These are phyloP conservation scores for Helichrysum umbraculigerum DNA, from an alignment of 129 eudicot species.

Conservation along the genomic window DNA sequence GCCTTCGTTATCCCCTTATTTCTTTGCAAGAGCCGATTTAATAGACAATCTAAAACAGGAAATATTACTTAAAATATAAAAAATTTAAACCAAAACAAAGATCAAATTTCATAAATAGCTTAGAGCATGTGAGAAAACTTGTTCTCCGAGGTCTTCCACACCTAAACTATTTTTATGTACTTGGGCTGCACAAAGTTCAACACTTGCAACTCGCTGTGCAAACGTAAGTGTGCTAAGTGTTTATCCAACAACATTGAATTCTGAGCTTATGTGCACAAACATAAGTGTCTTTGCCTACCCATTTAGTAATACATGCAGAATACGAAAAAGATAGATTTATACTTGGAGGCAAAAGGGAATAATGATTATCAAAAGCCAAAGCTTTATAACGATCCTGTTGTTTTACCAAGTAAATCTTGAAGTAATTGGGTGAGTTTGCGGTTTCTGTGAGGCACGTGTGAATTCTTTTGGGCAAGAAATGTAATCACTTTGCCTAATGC, in stretches of 20 bases:
- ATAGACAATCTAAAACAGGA: conserved; percentile 70
- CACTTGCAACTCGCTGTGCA: conserved; percentile 96
- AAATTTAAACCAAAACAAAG: background rate
- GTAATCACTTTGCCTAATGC: conserved; percentile 96
- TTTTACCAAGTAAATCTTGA: conserved; percentile 96
- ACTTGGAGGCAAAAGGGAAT: conserved; percentile 19
- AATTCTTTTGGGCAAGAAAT: conserved; percentile 89
- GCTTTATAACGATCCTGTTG: conserved; percentile 13
- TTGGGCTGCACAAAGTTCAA: conserved; percentile 97
- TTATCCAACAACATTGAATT: conserved; percentile 90
- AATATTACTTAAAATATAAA: conserved; percentile 1
- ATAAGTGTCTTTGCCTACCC: conserved; percentile 98
- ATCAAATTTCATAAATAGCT: no score
- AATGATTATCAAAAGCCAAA: background rate
- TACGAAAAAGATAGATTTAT: background rate
- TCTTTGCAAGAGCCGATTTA: conserved; percentile 82
- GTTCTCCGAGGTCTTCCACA: conserved; percentile 92
- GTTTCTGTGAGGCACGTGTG: conserved; percentile 93
- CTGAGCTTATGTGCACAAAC: conserved; percentile 99
- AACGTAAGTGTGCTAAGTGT: conserved; percentile 96
- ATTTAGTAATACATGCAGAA: conserved; percentile 43
- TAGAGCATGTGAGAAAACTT: conserved; percentile 46
- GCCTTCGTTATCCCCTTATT: conserved; percentile 55
- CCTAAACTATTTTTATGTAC: conserved; percentile 83
- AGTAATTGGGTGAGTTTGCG: conserved; percentile 97